Evolutionary conservation across 306 rosid genomes (phyloP), one percentile per base, ranked within the genome.

Genomic region (Hippophae gyantsensis): DNA sequence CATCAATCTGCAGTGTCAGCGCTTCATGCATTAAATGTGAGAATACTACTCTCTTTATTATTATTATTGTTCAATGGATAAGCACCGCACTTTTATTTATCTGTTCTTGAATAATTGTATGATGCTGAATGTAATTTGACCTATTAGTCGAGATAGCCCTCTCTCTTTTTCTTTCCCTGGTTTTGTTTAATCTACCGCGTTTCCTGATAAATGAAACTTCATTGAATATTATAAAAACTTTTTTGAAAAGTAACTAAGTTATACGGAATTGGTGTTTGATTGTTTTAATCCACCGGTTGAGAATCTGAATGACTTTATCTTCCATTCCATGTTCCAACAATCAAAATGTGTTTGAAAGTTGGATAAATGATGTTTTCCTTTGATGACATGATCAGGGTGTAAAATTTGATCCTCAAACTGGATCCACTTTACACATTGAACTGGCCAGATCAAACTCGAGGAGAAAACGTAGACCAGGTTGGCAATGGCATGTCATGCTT

Each of bases 371-470:
- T 50, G 48, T 68, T 55, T 8, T 44, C 78, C 45, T 32, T 54
- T 61, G 74, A 54, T 68, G 52, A 43, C 71, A 50, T 12, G 41
- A 47, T 45, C 76, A 92, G 98, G 96, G 96, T 61, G 92, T 85
- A 58, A 87, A 92, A 72, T 92, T 92, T 80, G 98, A 92, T 69
- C 98, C 96, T 59, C 98, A 92, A 81, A 42, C 79, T 60, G 98
- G 96, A 65, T 79, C 90, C 12, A 74, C 78, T 66, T 73, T 92
- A 70, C 95, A 87, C 65, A 76, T 92, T 46, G 98, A 92, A 69
- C 86, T 87, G 13, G 98, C 98, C 18, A 83, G 95, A 74, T 85
- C 98, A 62, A 92, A 92, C 74, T 92, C 98, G 25, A 79, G 96
- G 79, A 85, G 96, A 80, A 92, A 92, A 69, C 89, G 86, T 26